Evolutionary conservation across 2,329 filamentous ascomycete species (phyloP), one percentile per base, ranked within the genome.

Genomic region (Cladosporium oxysporum): DNA sequence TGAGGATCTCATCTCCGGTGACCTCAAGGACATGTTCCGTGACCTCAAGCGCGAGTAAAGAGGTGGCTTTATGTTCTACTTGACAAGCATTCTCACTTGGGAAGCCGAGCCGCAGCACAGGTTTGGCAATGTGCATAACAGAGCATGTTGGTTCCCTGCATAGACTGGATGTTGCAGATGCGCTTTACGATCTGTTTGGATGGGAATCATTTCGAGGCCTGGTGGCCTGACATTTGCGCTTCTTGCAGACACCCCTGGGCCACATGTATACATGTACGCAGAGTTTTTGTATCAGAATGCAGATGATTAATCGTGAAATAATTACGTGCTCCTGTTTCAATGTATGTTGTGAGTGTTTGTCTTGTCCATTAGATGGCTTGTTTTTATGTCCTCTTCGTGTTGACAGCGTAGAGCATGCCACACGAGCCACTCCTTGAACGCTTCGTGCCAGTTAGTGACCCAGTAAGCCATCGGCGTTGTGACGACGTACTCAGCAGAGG

Each of bases 11-110:
- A 78, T 82, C 57, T 78, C 80, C 52, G 80, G 79, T 59, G 79
- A 84, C 72, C 79, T 85, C 71, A 81, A 83, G 75, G 77, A 78
- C 53, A 79, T 84, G 73, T 79, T 91, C 62, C 63, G 57, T 26
- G 64, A 67, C 62, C 63, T 65, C 63, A 65, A 65, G 57, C 57
- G 55, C 63, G 63, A 65, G 63, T 65, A 60, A 65, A 23, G 35
- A n/a, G 29, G 14, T 37, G 21, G 8, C 50, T 21, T 29, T 26
- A 35, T 12, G 29, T 52, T 35, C 31, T 16, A 28, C 21, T 26
- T 37, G 31, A 58, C 55, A 52, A 29, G 55, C 18, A 37, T 58
- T 26, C 29, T 35, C 23, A 44, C 52, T 33, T 28, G 23, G 47
- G 21, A 18, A 62, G 44, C 47, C 44, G 29, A 50, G 61, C 61